phyloP scores from a whole-genome alignment of 306 rosid species.

The Castanospermum australe region DNA sequence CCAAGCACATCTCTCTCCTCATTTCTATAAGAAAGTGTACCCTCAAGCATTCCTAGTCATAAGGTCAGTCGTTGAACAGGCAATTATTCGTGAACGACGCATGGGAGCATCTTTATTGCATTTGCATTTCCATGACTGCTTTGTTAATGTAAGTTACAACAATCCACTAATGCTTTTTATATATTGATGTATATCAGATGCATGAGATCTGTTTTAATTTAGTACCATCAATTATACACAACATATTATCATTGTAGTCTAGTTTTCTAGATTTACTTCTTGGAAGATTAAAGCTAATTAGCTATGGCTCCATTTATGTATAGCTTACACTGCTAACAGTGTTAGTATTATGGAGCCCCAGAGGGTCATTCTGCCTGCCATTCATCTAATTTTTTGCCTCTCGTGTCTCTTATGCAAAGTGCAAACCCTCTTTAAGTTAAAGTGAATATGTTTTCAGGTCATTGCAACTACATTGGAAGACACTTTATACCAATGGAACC shows the following conservation, averaged over 20 bases:
- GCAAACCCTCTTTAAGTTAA: neutral
- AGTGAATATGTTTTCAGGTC: neutral
- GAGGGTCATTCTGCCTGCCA: neutral
- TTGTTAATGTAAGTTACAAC: constrained; percentile 38
- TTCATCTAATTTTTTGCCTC: neutral
- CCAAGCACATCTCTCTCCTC: constrained; percentile 22
- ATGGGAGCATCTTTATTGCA: constrained; percentile 45
- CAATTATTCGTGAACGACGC: constrained; percentile 30
- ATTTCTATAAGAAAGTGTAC: constrained; percentile 32
- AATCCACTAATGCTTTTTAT: no score
- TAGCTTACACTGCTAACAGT: no score
- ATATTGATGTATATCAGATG: no score
- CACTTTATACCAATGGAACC: neutral
- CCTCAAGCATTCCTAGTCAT: constrained; percentile 37
- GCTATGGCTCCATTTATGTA: neutral
- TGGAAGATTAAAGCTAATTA: neutral
- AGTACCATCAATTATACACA: neutral
- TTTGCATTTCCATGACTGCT: constrained; percentile 50
- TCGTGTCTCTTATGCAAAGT: neutral
- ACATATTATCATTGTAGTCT: neutral
- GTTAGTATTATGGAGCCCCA: no score
- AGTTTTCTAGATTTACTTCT: neutral
- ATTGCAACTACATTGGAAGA: constrained; percentile 12
- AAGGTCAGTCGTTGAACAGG: constrained; percentile 2
- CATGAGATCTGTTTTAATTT: no score